Percentiles rank a stretch among this genome's conserved stretches.
These are phyloP conservation scores for Arabidopsis hybrid DNA, from an alignment of 441 rosid species.

Conservation along the genomic window DNA sequence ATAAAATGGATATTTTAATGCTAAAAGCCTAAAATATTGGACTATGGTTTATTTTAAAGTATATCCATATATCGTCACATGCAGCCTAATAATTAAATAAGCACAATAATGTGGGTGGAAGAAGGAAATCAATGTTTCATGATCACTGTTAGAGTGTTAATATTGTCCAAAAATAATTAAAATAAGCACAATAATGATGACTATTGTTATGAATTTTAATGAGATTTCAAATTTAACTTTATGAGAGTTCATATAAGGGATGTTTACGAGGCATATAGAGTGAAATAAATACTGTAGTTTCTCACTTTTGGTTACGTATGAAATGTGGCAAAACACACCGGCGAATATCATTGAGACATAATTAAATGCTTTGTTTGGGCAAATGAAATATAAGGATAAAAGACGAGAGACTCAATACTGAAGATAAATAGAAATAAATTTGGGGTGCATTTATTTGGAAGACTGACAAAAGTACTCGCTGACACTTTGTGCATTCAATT, in stretches of 20 bases:
- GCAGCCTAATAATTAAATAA: conserved; percentile 30
- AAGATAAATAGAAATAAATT: conserved; percentile 17
- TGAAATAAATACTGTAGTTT: not conserved
- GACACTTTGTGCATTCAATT: conserved; percentile 40
- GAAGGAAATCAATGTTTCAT: conserved; percentile 25
- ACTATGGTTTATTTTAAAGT: not conserved
- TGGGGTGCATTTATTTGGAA: conserved; percentile 32
- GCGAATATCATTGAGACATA: conserved; percentile 3
- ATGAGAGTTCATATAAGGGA: too few species aligned
- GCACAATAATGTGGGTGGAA: conserved; percentile 28
- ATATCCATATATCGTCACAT: conserved; percentile 20
- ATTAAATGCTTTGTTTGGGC: conserved; percentile 9
- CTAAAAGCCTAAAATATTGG: not conserved
- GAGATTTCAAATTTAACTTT: too few species aligned
- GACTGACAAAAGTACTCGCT: conserved; percentile 47
- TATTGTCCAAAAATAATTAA: too few species aligned
- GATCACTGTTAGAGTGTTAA: not conserved
- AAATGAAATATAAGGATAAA: not conserved
- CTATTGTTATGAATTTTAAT: too few species aligned
- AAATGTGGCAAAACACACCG: too few species aligned
- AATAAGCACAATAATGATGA: too few species aligned
- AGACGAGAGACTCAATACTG: conserved; percentile 10
- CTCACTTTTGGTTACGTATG: too few species aligned
- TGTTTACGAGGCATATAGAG: too few species aligned
- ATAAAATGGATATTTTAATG: not conserved